Evolutionary conservation across 2,329 filamentous ascomycete species (phyloP), one percentile per base, ranked within the genome.

Genomic region (Aspergillus puulaauensis): DNA sequence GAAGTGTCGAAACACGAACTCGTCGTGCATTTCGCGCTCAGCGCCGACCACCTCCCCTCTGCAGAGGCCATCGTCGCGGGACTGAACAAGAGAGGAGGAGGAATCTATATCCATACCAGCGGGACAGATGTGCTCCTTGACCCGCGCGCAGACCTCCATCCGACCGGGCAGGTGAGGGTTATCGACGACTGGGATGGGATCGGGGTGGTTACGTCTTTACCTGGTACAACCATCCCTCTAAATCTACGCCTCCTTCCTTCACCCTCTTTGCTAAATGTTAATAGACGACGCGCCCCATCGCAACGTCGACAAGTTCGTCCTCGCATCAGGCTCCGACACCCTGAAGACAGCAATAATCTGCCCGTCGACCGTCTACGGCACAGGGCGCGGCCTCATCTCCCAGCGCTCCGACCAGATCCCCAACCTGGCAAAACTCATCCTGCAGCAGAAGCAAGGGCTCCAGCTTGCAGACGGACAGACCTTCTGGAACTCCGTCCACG

Each of bases 371-470:
- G 19, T 49, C 31, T 49, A 49, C 46, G 46, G 46, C 19, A 12
- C 46, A 15, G 46, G 46, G 5, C 31, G 46, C 6, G 46, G 46
- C 4, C 31, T 15, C 1, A 9, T 49, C 19, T 49, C 46, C 2
- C 46, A 49, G 11, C 46, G 46, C 46, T 49, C 46, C 11, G 46
- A 39, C 46, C 46, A 49, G n/a, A 49, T 49, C 46, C 31, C 31
- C 3, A 21, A 21, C 14, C 17, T 39, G 4, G 8, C 46, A n/a
- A 31, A 19, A 8, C 31, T 37, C 17, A 49, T 49, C 9, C 46
- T 49, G 5, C n/a, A 21, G 31, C 6, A n/a, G 8, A 3, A 15
- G n/a, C 14, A 37, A 8, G 46, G 46, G 6, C 17, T 49, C n/a
- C 46, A 49, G n/a, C 14, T 49, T 3, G 46, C 46, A 21, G 46